Evolutionary conservation across 2,329 filamentous ascomycete genomes (phyloP), one percentile per base, ranked within the genome.

Genomic region (Rhynchosporium graminicola): DNA sequence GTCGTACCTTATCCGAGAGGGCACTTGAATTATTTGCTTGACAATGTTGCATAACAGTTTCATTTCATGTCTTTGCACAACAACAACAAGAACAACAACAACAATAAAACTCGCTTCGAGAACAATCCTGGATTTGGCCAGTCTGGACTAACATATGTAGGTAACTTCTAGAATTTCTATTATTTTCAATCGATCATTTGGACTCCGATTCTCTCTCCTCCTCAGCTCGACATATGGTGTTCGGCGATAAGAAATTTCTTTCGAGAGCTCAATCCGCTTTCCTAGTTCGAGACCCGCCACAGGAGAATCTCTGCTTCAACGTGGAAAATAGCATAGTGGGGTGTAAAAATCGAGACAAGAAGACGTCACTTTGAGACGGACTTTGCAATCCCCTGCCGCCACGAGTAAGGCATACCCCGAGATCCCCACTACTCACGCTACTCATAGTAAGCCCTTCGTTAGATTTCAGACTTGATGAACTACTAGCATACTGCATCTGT

Each of bases 181-280:
- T 1, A 20, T 20, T 20, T 20, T 20, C 1, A 20, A 20, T 20
- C 20, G 20, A 20, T 20, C 20, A 20, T 20, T 20, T 20, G 20
- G 20, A 20, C 20, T 20, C 20, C 20, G 20, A 20, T 20, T 20
- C 20, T 20, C 20, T 20, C 20, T 20, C 20, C 20, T 20, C 20
- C 20, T 20, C 20, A 20, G 20, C 20, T 20, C 20, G 1, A 20
- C 20, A 20, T 20, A 1, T 20, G 20, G 20, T 20, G 3, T 57
- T 57, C 54, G 54, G 54, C 40, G 54, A 57, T 46, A 57, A 54
- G n/a, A 29, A 57, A 57, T 33, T 10, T 42, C 43, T 33, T 46
- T 57, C 28, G 5, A n/a, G 31, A 15, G 2, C 15, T 45, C 26
- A 43, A 46, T 54, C 33, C 54, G 42, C 54, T 57, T 46, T 43